These are phyloP conservation scores for Sideroxylon spinosum DNA, from an alignment of 179 eudicot species.

Conservation along the genomic window DNA sequence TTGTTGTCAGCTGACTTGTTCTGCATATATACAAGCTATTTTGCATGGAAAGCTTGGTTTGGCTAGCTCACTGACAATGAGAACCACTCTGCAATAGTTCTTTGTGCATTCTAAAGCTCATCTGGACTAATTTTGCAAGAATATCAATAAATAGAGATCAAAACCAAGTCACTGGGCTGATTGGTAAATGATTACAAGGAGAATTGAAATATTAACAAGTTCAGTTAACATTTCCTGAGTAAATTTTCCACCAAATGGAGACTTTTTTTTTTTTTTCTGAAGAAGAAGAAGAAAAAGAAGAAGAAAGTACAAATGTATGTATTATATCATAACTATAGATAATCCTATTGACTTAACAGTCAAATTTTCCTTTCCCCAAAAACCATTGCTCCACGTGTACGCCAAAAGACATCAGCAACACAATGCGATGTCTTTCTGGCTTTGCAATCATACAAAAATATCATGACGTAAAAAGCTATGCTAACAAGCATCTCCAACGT, in stretches of 20 bases:
- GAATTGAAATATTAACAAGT: background rate
- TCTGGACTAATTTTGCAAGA: background rate
- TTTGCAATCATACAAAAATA: background rate
- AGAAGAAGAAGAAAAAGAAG: no score
- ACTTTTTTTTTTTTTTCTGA: no score
- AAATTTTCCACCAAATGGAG: no score
- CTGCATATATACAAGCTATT: no score
- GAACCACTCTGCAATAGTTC: background rate
- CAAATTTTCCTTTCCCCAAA: background rate
- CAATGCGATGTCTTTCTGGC: background rate
- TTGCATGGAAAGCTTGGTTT: no score
- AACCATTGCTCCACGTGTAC: background rate
- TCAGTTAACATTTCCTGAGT: background rate
- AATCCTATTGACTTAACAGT: no score
- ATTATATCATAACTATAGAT: no score
- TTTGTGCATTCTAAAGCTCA: background rate
- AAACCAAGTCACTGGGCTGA: background rate
- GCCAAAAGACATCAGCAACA: background rate
- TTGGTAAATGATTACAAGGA: background rate
- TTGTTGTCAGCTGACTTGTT: no score
- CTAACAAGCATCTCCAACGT: no score
- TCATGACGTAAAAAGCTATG: background rate
- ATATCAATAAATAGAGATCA: background rate
- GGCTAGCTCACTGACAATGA: no score
- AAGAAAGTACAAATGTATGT: no score